phyloP scores from a whole-genome alignment of 2,329 filamentous ascomycete genomes.

The Xylaria sp. region DNA sequence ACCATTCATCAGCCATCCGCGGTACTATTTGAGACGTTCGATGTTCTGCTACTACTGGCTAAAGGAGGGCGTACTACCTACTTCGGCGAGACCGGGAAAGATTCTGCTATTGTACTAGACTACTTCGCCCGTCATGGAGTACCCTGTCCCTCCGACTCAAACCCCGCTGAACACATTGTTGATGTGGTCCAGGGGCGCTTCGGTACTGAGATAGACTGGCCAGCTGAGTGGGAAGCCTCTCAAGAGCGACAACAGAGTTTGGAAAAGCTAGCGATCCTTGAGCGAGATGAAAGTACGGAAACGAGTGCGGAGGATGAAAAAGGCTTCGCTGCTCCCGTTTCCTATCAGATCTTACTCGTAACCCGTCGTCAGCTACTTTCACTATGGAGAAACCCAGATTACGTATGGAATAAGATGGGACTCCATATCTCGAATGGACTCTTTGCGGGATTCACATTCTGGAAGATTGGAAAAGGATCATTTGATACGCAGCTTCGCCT shows the following conservation, averaged over 20 bases:
- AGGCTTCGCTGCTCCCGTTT: conserved; percentile 72
- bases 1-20: conserved; percentile 71
- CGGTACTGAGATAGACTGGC: conserved; percentile 74
- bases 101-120: conserved; percentile 33
- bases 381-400: conserved; percentile 74
- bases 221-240: conserved; percentile 68
- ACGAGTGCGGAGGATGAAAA: conserved; percentile 62
- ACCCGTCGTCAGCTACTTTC: conserved; percentile 68
- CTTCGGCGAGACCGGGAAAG: not conserved
- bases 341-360: conserved; percentile 64
- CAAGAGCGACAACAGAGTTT: conserved; percentile 54
- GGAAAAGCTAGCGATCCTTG: conserved; percentile 57
- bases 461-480: conserved; percentile 65
- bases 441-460: conserved; percentile 79
- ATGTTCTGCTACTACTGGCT: conserved; percentile 65
- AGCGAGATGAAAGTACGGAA: conserved; percentile 56
- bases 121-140: conserved; percentile 66
- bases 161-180: conserved; percentile 67
- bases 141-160: conserved; percentile 59
- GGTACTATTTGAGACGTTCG: conserved; percentile 67
- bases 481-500: conserved; percentile 77
- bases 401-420: conserved; percentile 71
- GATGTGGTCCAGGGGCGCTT: conserved; percentile 57
- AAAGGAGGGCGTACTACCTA: conserved; percentile 55
- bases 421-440: conserved; percentile 71